Conservation (phyloP, 495 filamentous ascomycete species). For the Aspergillus carlsbadensis region DNA sequence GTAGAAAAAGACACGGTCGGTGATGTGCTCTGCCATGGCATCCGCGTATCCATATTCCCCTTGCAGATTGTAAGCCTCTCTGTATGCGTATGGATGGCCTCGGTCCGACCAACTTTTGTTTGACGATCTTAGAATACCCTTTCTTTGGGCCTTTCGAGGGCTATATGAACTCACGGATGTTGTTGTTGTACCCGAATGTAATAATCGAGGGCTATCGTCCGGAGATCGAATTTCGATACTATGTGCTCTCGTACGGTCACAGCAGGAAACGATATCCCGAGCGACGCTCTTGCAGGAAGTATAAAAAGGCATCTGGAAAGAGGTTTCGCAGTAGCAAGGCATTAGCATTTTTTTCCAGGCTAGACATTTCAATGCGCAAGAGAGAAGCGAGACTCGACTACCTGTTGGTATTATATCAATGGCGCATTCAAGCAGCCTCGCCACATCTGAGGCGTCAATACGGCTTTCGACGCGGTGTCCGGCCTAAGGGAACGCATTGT, state of each 20-base stretch:
- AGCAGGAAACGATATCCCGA: not conserved
- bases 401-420: too few species aligned
- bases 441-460: too few species aligned
- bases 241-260: not conserved
- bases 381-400: not conserved
- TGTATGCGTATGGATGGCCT: not conserved
- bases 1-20: not conserved
- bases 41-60: too few species aligned
- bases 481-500: too few species aligned
- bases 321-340: not conserved
- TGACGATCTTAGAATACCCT: not conserved
- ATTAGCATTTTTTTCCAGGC: not conserved
- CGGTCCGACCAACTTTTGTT: not conserved
- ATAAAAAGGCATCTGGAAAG: conserved; percentile 4
- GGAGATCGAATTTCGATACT: not conserved
- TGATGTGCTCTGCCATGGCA: not conserved
- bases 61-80: not conserved
- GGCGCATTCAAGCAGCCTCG: too few species aligned
- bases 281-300: not conserved
- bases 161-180: too few species aligned
- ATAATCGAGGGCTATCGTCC: too few species aligned
- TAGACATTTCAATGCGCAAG: not conserved
- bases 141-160: not conserved
- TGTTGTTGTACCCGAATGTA: too few species aligned
- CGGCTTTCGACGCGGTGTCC: too few species aligned